Base-by-base conservation (phyloP, 306 rosid species). In the Ziziphus jujuba region DNA sequence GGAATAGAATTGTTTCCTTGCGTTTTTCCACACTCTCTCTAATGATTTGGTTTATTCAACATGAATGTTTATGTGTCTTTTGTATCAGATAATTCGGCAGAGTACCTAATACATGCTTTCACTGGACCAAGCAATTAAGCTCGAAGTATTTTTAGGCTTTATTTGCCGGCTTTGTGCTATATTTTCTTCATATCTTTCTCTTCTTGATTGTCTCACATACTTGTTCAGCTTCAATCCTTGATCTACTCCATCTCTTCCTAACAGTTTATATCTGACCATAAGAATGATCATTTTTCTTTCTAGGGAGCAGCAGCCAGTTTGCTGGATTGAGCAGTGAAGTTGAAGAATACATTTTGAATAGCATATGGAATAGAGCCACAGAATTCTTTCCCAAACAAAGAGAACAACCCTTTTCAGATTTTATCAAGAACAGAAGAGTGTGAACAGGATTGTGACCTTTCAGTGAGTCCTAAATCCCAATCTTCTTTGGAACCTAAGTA, bases 281-380 rank as follows among this genome's bases (percentile, higher is more conserved):
- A n/a, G 23, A 0, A 54, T 33, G 31, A 36, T 53, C 17, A n/a
- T 62, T 67, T 68, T 60, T 12, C 38, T 34, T 65, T 59, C 55
- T 65, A 92, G 98, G 98, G 67, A 92, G 98, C 71, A 92, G 98
- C 79, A 89, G 93, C 35, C 89, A 92, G 72, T 92, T 92, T 79
- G 80, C 72, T 63, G 97, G 97, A 51, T 89, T 92, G 82, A 61
- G 71, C 82, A 84, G 86, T 50, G 89, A 89, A 63, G 77, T 68
- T 74, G 85, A 89, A 54, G 91, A 92, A 72, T 74, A 79, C 69
- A 82, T 87, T 53, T 68, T 89, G 63, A 47, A 65, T 76, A 52
- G 70, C 19, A 92, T 92, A 57, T 92, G 98, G 98, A 80, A 82
- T 12, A 85, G 89, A 48, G 92, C 81, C 70, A 82, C 74, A 50